Conservation (phyloP, 1,284 basidiomycete species). For the Ceratobasidium sp. region DNA sequence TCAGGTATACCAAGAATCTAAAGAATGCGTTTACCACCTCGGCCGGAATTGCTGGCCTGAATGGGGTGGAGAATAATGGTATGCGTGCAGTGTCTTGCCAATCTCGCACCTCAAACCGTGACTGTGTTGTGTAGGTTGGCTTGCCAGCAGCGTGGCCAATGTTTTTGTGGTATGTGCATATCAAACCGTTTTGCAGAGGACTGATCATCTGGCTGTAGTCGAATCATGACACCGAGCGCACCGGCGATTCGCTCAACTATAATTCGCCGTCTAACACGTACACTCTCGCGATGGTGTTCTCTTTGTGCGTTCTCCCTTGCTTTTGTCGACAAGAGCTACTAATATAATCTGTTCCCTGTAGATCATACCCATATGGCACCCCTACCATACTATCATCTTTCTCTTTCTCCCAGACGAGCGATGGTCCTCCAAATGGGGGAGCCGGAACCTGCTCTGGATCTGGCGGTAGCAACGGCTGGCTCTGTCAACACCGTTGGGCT, state of each 20-base stretch:
- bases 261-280: constrained; percentile 73
- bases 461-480: constrained; percentile 48
- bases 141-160: constrained; percentile 65
- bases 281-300: constrained; percentile 68
- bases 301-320: constrained; percentile 55
- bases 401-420: constrained; percentile 47
- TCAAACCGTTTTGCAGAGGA: neutral
- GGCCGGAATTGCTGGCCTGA: constrained; percentile 63
- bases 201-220: constrained; percentile 49
- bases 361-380: constrained; percentile 47
- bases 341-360: neutral
- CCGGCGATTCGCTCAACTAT: constrained; percentile 66
- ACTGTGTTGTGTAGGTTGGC: constrained; percentile 61
- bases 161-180: constrained; percentile 62
- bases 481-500: constrained; percentile 49
- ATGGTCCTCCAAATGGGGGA: constrained; percentile 48
- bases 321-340: neutral
- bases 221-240: constrained; percentile 76
- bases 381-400: constrained; percentile 49
- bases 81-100: neutral
- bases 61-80: constrained; percentile 67
- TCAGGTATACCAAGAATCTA: constrained; percentile 69
- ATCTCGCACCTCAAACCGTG: neutral
- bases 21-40: constrained; percentile 63
- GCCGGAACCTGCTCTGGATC: constrained; percentile 46